Conservation (phyloP, 148 eudicot genomes). For the Vaccinium vitisidaea region DNA sequence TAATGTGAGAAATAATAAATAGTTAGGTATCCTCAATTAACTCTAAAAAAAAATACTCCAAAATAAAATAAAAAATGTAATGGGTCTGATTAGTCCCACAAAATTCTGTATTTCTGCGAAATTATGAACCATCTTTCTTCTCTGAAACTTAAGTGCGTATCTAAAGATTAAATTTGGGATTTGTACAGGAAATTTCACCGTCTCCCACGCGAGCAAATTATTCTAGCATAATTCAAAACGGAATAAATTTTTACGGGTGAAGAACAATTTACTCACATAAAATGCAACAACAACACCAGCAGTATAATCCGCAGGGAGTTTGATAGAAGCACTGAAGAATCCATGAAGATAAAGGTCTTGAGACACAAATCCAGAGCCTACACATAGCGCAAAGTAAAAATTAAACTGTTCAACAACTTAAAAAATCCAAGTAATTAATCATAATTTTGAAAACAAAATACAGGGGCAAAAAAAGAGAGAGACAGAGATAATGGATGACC, state of each 20-base stretch:
- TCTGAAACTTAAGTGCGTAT: background rate
- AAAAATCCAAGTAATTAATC: background rate
- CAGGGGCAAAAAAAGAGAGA: background rate
- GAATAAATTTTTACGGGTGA: background rate
- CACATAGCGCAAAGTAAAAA: background rate
- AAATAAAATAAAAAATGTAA: background rate
- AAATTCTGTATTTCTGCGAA: background rate
- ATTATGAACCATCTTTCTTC: background rate
- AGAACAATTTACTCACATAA: constrained; percentile 52
- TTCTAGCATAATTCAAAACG: background rate
- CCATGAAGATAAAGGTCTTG: constrained; percentile 81
- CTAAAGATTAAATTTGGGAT: background rate
- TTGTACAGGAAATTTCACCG: background rate
- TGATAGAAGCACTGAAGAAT: constrained; percentile 86
- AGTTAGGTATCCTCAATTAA: background rate
- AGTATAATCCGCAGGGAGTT: constrained; percentile 88
- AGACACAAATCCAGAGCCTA: constrained; percentile 93
- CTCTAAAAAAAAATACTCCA: too few relatives aligned
- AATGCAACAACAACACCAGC: constrained; percentile 97
- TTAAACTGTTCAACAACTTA: too few relatives aligned
- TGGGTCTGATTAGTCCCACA: too few relatives aligned
- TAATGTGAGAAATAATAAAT: too few relatives aligned
- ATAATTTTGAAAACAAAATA: background rate
- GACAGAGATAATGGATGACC: constrained; percentile 34
- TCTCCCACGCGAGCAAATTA: background rate